Base-by-base conservation (phyloP, 768 basidiomycete species). In the Panaeolus cyanescens region DNA sequence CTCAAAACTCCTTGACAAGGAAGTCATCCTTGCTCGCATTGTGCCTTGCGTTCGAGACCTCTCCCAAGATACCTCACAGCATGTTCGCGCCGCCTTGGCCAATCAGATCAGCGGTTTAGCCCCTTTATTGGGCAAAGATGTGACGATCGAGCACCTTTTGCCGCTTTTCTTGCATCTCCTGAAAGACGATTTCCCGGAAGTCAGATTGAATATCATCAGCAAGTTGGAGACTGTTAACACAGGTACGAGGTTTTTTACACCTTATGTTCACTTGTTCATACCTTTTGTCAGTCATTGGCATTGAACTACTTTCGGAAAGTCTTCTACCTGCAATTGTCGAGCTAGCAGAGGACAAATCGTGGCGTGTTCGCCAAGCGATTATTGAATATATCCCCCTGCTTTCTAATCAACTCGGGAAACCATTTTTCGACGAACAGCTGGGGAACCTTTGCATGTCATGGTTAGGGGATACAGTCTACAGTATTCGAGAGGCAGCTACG, bases 351-450 rank as follows among this genome's bases (percentile, higher is more conserved):
- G 97, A 99, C 81, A 99, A 99, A 74, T 97, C 97, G 62, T 99
- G 97, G 97, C 91, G 97, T 30, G 96, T 99, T 19, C 91, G 97
- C 67, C 97, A 99, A 76, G 97, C 97, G 7, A 99, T 99, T 79
- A 99, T 99, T 76, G 97, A 99, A 76, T 98, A 99, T 78, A 92
- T 99, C 68, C 97, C 97, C n/a, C 86, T 99, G 20, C 90, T 99
- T 50, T 96, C 97, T 40, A 95, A 91, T n/a, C 97, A 99, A 73
- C 85, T 99, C 59, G 97, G 97, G 58, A 93, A 93, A 68, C 82
- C 90, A 28, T 99, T 99, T 79, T 99, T 99, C 73, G 96, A 99
- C 74, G 97, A 99, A 69, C 94, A 96, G 73, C 86, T 99, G 42
- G 93, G 92, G 28, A 95, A 92, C 69, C 81, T 99, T 30, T 99